Percentiles rank a stretch among this genome's conserved stretches.
Evolutionary conservation across 1,284 basidiomycete genomes (phyloP).

Genomic region (Fomitiporia mediterranea): DNA sequence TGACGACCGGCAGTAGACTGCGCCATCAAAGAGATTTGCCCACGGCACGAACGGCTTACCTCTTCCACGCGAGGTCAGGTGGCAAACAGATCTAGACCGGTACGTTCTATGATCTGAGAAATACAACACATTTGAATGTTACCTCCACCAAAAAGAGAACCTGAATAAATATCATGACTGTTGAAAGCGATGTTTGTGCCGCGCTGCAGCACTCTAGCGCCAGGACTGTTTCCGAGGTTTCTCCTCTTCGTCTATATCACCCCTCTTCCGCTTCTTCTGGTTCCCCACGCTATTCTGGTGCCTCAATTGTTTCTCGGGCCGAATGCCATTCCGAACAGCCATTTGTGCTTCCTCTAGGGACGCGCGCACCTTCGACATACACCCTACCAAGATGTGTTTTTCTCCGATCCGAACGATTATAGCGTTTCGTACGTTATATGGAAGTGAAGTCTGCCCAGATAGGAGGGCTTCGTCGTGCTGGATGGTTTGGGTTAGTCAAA

Average conservation of each 20-base stretch:
- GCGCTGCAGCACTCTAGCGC: no score
- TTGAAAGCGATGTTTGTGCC: no score
- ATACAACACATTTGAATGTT: no score
- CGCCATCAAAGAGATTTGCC: no score
- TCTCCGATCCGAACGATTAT: conserved; percentile 77
- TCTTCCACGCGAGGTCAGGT: no score
- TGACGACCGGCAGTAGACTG: no score
- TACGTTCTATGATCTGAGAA: no score
- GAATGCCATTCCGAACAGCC: background rate
- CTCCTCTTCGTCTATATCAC: background rate
- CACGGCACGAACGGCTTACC: no score
- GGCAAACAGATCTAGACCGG: no score
- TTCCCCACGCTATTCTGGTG: background rate
- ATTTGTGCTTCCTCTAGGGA: background rate
- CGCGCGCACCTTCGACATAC: conserved; percentile 13
- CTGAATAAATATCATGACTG: no score
- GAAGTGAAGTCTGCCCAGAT: conserved; percentile 29
- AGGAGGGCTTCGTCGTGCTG: conserved; percentile 54
- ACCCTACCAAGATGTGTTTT: conserved; percentile 59
- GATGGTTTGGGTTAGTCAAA: conserved; percentile 23
- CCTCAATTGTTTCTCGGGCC: background rate
- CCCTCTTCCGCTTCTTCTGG: conserved; percentile 8
- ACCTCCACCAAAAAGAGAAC: no score
- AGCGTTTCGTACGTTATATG: conserved; percentile 53
- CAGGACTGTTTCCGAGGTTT: background rate